Base-by-base conservation (phyloP, 169 alveolate species). In the Plasmodium gonderi region DNA sequence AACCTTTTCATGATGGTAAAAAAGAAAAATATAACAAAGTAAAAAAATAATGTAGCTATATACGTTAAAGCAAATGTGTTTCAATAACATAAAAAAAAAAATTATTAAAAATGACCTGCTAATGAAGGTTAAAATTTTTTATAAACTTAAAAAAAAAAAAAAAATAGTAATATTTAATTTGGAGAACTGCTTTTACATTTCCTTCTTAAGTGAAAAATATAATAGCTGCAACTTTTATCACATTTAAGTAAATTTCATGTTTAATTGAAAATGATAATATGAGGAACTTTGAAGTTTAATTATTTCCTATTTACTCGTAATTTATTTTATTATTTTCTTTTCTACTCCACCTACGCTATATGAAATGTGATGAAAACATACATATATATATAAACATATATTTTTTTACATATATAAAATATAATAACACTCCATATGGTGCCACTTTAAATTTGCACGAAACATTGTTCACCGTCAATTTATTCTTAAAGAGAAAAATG, bases 1-100 rank as follows among this genome's bases (percentile, higher is more conserved):
- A 85, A 85, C 79, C 80, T 85, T 75, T 85, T 85, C 92, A 85
- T 85, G 44, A 85, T 85, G 95, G 6, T 76, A 51, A 47, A 91
- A 36, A 29, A 80, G 74, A 60, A 47, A 51, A 17, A 82, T 49
- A 31, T 72, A 64, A 69, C 45, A 51, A 77, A 65, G 83, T 29
- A 64, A 54, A 49, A 90, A 79, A 75, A 60, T 54, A 29, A 94
- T 75, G n/a, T 81, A 77, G 26, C 40, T 14, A 60, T 23, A 80
- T 29, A 80, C 65, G 72, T 17, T 65, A 49, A 83, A 49, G 33
- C 82, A 65, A 40, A 79, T 74, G 8, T 49, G 75, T 8, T 68
- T 26, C 7, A 80, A 42, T 11, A 72, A 79, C 23, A 80, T 83
- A n/a, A 80, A 80, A 42, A 76, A 81, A 36, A 89, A 60, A 40